A percentile compares a stretch with the other conserved stretches of the same genome.
Evolutionary conservation across 1,284 basidiomycete species (phyloP).

Genomic region (Puccinia triticina): DNA sequence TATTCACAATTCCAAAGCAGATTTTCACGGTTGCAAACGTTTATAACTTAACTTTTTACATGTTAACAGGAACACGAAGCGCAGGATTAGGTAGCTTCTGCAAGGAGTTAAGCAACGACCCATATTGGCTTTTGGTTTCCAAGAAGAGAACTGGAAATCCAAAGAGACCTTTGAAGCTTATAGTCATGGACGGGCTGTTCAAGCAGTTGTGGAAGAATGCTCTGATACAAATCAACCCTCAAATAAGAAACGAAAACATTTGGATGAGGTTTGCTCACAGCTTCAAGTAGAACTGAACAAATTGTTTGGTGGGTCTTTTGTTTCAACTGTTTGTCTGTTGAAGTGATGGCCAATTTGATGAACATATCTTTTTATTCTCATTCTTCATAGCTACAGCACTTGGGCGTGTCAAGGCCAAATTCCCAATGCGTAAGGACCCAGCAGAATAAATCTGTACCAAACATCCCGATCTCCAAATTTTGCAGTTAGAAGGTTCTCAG

Average conservation of each 20-base stretch:
- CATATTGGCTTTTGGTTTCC: neutral
- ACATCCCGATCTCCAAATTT: too few relatives aligned
- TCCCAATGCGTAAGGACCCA: neutral
- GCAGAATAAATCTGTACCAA: too few relatives aligned
- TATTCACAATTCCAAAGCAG: neutral
- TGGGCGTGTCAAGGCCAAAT: too few relatives aligned
- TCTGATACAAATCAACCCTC: neutral
- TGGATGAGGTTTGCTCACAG: neutral
- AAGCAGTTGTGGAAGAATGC: neutral
- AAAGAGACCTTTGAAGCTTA: constrained; percentile 12
- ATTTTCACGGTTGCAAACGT: neutral
- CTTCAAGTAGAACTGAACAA: neutral
- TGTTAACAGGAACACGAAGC: neutral
- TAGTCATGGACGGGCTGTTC: constrained; percentile 6
- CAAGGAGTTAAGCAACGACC: neutral
- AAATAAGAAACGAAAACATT: neutral
- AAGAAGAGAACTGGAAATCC: neutral
- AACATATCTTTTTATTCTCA: neutral
- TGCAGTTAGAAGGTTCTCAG: too few relatives aligned
- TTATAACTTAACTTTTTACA: constrained; percentile 4
- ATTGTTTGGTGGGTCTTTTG: neutral
- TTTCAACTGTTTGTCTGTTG: neutral
- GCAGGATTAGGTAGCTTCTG: neutral
- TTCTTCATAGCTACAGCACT: neutral
- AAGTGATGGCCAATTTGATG: too few relatives aligned